Evolutionary conservation across 495 filamentous ascomycete genomes (phyloP).

Genomic region (Lasiosphaeris hirsuta): DNA sequence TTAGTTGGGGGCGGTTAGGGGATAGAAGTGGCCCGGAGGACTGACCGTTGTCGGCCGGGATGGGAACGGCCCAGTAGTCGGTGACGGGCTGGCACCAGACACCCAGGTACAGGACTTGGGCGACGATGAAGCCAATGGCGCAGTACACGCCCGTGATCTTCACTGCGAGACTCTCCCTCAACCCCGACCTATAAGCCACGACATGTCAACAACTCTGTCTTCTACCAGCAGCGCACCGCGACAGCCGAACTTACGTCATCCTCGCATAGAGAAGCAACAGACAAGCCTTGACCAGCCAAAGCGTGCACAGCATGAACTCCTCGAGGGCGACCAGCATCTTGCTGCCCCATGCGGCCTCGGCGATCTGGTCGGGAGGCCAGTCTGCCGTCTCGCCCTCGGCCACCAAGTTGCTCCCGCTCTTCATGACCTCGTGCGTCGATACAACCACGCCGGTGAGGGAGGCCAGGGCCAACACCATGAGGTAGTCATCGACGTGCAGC

Average conservation of each 20-base stretch:
- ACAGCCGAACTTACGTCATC: constrained; percentile 7
- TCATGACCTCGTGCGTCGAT: neutral
- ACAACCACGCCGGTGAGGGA: constrained; percentile 6
- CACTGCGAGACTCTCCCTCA: constrained; percentile 7
- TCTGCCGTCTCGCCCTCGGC: constrained; percentile 22
- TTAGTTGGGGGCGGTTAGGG: neutral
- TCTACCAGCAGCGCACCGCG: neutral
- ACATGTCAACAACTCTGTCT: neutral
- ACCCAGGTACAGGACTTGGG: constrained; percentile 52
- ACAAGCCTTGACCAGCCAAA: constrained; percentile 21
- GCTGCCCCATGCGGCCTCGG: constrained; percentile 29
- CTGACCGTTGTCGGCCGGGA: constrained; percentile 21
- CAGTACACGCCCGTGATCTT: constrained; percentile 12
- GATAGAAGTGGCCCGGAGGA: neutral
- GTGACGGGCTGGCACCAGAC: constrained; percentile 61
- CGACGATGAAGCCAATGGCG: constrained; percentile 29
- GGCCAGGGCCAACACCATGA: constrained; percentile 10
- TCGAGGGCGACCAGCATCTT: constrained; percentile 43
- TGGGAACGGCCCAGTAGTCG: constrained; percentile 57
- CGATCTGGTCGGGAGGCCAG: constrained; percentile 28
- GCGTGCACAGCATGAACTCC: constrained; percentile 17
- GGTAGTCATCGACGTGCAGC: constrained; percentile 20
- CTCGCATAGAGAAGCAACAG: constrained; percentile 17
- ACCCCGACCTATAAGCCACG: neutral
- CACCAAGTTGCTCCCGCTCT: constrained; percentile 35